phyloP scores from a whole-genome alignment of 768 basidiomycete genomes.

The Tulasnella calospora region DNA sequence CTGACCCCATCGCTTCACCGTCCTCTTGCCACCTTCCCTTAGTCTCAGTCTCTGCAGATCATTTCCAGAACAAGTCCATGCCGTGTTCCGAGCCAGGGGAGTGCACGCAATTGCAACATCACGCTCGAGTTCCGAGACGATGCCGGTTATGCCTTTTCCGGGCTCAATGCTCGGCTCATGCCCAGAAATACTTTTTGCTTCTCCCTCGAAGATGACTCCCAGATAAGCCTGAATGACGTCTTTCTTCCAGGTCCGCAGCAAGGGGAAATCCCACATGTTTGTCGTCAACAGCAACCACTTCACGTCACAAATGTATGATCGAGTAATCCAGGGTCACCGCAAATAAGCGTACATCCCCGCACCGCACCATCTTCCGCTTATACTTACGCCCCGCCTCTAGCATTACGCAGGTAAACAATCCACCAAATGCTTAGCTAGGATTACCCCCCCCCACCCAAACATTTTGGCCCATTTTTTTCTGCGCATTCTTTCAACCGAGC shows the following conservation, averaged over 20 bases:
- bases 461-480: not conserved
- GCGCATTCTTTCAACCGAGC: not conserved
- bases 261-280: not conserved
- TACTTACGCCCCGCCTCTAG: not conserved
- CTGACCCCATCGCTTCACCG: not conserved
- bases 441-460: not conserved
- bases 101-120: too few relatives aligned
- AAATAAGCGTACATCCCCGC: not conserved
- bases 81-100: not conserved
- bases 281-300: not conserved
- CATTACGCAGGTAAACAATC: not conserved
- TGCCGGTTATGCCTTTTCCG: not conserved
- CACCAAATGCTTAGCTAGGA: not conserved
- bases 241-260: not conserved
- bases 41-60: not conserved
- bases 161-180: not conserved
- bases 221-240: not conserved
- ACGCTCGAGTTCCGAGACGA: not conserved
- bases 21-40: not conserved
- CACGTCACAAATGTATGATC: not conserved
- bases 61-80: not conserved
- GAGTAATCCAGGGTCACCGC: not conserved
- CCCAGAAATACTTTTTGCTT: not conserved
- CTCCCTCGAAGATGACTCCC: not conserved
- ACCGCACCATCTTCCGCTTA: not conserved